These are phyloP conservation scores for Bruguiera gymnorhiza DNA, from an alignment of 345 rosid genomes.

Conservation along the genomic window DNA sequence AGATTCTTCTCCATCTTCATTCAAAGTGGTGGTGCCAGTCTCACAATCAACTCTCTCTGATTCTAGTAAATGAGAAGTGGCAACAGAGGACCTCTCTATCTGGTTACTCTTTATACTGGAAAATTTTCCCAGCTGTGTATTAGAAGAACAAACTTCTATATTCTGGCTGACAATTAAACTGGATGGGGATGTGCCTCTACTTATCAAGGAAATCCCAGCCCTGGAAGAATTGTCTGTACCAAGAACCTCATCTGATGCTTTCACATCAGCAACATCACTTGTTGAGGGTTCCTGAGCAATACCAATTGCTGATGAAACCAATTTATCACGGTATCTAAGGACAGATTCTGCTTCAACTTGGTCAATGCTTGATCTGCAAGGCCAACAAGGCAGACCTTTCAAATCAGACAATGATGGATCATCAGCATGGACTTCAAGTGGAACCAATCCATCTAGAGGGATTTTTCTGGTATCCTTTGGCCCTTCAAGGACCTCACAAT, in stretches of 20 bases:
- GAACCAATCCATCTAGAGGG: conserved; percentile 8
- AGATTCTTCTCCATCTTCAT: conserved; percentile 6
- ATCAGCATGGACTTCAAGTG: conserved; percentile 20
- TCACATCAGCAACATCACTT: not conserved
- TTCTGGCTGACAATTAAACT: not conserved
- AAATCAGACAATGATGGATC: not conserved
- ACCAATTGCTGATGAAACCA: conserved; percentile 3
- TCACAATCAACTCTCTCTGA: too few relatives aligned
- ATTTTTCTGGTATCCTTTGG: not conserved
- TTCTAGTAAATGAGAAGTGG: conserved; percentile 4
- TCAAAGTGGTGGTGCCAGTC: too few relatives aligned
- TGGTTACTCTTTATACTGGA: conserved; percentile 7
- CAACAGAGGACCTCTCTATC: conserved; percentile 13
- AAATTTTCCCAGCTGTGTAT: conserved; percentile 4
- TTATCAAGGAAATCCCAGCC: too few relatives aligned
- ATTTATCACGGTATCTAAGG: conserved; percentile 1
- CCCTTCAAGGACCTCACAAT: conserved; percentile 7
- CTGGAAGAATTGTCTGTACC: too few relatives aligned
- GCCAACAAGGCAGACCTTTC: conserved; percentile 3
- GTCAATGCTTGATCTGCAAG: conserved; percentile 11
- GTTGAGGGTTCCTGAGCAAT: conserved; percentile 1
- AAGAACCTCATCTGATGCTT: not conserved
- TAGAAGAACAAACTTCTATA: conserved; percentile 6
- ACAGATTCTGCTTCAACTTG: conserved; percentile 20
- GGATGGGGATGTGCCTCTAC: not conserved